These are phyloP conservation scores for Chalciporus pseudorubinellus DNA, from an alignment of 768 basidiomycete genomes.

Conservation along the genomic window DNA sequence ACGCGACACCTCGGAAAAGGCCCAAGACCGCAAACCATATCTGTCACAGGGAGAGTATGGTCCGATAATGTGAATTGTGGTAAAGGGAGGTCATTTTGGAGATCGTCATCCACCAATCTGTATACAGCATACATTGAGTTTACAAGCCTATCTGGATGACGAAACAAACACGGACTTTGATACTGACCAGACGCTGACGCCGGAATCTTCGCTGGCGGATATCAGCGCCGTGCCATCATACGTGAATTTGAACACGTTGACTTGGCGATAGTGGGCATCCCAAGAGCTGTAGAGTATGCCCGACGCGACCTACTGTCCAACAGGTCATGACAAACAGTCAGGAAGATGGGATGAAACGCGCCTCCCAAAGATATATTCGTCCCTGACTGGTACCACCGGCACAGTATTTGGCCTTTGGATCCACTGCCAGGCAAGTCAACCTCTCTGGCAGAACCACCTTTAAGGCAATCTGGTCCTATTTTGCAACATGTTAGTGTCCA, in stretches of 20 bases:
- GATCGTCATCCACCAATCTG: constrained; percentile 74
- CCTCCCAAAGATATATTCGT: constrained; percentile 96
- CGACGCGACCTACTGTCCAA: constrained; percentile 68
- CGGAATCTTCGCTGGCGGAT: constrained; percentile 89
- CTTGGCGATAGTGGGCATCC: constrained; percentile 93
- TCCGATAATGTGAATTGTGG: constrained; percentile 83
- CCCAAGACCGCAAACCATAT: constrained; percentile 78
- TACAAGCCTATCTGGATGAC: constrained; percentile 4
- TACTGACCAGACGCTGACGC: constrained; percentile 85
- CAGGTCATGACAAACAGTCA: constrained; percentile 12
- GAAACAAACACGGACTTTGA: constrained; percentile 58
- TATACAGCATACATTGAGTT: constrained; percentile 5
- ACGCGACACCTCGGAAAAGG: constrained; percentile 73
- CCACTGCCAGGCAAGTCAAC: constrained; percentile 74
- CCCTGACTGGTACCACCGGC: constrained; percentile 89
- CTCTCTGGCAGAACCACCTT: constrained; percentile 91
- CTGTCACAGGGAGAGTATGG: constrained; percentile 88
- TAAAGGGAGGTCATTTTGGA: constrained; percentile 71
- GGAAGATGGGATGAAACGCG: constrained; percentile 36
- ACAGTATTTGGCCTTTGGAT: constrained; percentile 70
- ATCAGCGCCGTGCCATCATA: constrained; percentile 76
- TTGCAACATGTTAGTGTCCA: background rate
- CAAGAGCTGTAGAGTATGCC: constrained; percentile 89
- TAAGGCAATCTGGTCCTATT: constrained; percentile 83
- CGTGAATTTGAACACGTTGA: constrained; percentile 82